Percentiles rank a stretch among this genome's conserved stretches.
These are phyloP conservation scores for Posidonia oceanica DNA, from an alignment of 116 monocot species.

Conservation along the genomic window DNA sequence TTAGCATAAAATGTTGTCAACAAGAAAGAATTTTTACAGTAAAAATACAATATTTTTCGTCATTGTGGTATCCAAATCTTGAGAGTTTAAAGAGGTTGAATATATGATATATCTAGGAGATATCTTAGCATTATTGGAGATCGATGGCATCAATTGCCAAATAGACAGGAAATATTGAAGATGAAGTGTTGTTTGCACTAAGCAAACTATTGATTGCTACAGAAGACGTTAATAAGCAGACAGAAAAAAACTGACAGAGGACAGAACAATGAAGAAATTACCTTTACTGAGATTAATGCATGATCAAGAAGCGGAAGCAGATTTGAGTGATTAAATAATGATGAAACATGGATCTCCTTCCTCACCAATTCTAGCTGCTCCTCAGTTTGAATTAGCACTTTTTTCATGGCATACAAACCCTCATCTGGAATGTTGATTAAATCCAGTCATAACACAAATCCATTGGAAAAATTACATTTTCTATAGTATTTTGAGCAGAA, in stretches of 20 bases:
- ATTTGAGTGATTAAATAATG: conserved; percentile 89
- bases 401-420: conserved; percentile 91
- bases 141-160: background rate
- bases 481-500: background rate
- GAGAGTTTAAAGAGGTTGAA: too few relatives aligned
- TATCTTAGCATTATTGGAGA: too few relatives aligned
- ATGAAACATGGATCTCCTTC: conserved; percentile 87
- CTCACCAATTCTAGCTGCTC: conserved; percentile 87
- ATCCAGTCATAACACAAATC: conserved; percentile 1
- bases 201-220: too few relatives aligned
- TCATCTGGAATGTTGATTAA: conserved; percentile 40
- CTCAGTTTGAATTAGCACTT: conserved; percentile 79
- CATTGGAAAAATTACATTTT: background rate
- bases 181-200: too few relatives aligned
- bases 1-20: too few relatives aligned
- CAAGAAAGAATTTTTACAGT: too few relatives aligned
- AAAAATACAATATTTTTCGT: too few relatives aligned
- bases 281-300: conserved; percentile 88
- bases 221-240: too few relatives aligned
- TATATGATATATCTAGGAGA: too few relatives aligned
- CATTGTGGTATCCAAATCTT: too few relatives aligned
- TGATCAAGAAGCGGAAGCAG: conserved; percentile 97
- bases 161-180: background rate
- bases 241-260: too few relatives aligned
- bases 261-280: conserved; percentile 9